Base-by-base conservation (phyloP, 163 green algal species). In the Smithsoniella earleae region DNA sequence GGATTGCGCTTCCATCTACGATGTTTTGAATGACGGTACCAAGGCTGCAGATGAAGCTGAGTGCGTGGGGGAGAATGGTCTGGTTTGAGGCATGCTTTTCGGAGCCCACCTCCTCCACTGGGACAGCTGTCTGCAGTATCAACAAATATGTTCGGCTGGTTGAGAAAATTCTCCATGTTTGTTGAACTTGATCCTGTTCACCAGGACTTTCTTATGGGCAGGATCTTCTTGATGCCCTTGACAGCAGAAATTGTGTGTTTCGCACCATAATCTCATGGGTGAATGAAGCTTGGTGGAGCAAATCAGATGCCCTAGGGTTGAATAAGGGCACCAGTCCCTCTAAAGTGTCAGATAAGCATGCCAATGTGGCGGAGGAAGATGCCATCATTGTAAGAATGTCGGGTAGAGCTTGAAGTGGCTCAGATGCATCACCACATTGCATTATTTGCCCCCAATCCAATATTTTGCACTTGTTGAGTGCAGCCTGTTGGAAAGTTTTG, bases 281-380 rank as follows among this genome's bases (percentile, higher is more conserved):
- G 18, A 54, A 20, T 25, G 13, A 1, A 27, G 33, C 6, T 6
- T 64, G 8, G 49, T 36, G 30, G 1, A 25, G 25, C 58, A 69
- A 30, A 30, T 43, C 25, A 65, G 10, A 36, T 65, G 52, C 52
- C 10, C 10, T n/a, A 65, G 8, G 10, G 28, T n/a, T 13, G 31
- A 65, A 28, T 13, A 22, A 1, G 28, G 28, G 52, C 52, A 65
- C n/a, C 52, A 65, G 28, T 13, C 52, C 28, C 16, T 8, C 28
- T 20, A 69, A n/a, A 5, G 58, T n/a, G 34, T 69, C 58, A 38
- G n/a, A 30, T n/a, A 69, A 16, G 20, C 58, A 38, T 38, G 58
- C 43, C n/a, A 69, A 13, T 38, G 31, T 30, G 38, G 58, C 28
- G 8, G n/a, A 33, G 3, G 58, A 69, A 8, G 58, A 69, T 5